These are phyloP conservation scores for Leishmania guyanensis DNA, from an alignment of 208 protist species.

Conservation along the genomic window DNA sequence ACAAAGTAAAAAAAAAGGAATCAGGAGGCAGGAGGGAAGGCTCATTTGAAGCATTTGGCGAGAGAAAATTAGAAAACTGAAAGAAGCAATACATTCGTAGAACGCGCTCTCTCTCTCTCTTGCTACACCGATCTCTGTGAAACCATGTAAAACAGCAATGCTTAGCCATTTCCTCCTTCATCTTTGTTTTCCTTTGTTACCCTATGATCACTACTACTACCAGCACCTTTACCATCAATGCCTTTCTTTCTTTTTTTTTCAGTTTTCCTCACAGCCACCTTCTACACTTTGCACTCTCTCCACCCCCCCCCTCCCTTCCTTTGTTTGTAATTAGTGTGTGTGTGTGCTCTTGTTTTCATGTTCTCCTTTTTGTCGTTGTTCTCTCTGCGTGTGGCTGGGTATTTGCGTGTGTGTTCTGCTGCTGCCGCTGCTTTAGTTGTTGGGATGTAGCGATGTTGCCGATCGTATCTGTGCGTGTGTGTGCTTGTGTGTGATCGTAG, in stretches of 20 bases:
- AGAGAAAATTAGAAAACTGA: not conserved
- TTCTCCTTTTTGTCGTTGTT: no score
- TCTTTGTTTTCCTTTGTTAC: not conserved
- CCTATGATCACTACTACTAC: not conserved
- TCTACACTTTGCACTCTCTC: not conserved
- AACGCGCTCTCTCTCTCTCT: not conserved
- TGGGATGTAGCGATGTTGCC: not conserved
- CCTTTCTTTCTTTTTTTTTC: not conserved
- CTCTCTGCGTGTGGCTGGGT: not conserved
- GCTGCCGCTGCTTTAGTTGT: not conserved
- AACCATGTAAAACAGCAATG: constrained; percentile 10
- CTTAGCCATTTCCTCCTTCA: not conserved
- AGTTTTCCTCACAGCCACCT: not conserved
- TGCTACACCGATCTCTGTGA: not conserved
- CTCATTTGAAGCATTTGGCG: not conserved
- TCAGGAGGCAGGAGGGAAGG: not conserved
- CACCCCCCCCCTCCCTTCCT: not conserved
- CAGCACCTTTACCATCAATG: not conserved
- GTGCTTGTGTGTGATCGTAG: no score
- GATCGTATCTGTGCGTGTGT: not conserved
- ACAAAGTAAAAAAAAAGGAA: not conserved
- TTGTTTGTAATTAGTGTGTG: not conserved
- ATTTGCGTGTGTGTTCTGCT: not conserved
- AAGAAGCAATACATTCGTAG: constrained; percentile 10
- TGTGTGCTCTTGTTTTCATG: not conserved